Evolutionary conservation across 179 eudicot genomes (phyloP), one percentile per base, ranked within the genome.

Genomic region (Pouteria campechiana): DNA sequence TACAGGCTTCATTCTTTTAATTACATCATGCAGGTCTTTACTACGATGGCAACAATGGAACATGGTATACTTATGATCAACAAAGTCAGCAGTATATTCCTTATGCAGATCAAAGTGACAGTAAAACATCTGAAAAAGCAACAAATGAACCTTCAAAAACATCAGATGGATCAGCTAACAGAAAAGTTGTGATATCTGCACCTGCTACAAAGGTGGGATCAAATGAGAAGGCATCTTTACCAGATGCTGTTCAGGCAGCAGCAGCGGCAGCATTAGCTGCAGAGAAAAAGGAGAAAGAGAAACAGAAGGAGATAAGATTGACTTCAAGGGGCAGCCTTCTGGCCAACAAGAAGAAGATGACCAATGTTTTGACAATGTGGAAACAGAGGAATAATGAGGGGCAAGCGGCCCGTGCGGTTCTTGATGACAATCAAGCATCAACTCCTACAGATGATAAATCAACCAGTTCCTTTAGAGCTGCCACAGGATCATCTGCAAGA

Each of bases 241-340:
- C 98, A 3, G 98, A 81, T 55, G 98, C 95, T 46, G 88, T 90
- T 52, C 93, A 86, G 74, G 98, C 98, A 52, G 98, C 97, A 32
- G 97, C 97, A 21, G 70, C 78, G 15, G 97, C 97, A 51, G 97
- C 97, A 13, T 60, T 86, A 60, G 98, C 98, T 42, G 98, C 93
- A 1, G 98, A 90, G 61, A 90, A 86, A 74, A 79, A 75, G 65
- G 98, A 90, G 63, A 90, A 90, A 58, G 93, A 86, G 52, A 90
- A 70, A 46, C 17, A 67, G 29, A 90, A 90, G 68, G 98, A 90
- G 69, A 90, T 90, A 40, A 81, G 65, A 59, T 87, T 86, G 45
- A 94, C 98, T 39, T 87, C 96, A 13, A 90, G 86, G 70, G 86
- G 90, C 68, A 86, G 94, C 46, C 66, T 90, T 34, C 57, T 86